Percentiles rank a stretch among this genome's conserved stretches.
phyloP scores from a whole-genome alignment of 306 rosid species.

The Rosa rugosa region DNA sequence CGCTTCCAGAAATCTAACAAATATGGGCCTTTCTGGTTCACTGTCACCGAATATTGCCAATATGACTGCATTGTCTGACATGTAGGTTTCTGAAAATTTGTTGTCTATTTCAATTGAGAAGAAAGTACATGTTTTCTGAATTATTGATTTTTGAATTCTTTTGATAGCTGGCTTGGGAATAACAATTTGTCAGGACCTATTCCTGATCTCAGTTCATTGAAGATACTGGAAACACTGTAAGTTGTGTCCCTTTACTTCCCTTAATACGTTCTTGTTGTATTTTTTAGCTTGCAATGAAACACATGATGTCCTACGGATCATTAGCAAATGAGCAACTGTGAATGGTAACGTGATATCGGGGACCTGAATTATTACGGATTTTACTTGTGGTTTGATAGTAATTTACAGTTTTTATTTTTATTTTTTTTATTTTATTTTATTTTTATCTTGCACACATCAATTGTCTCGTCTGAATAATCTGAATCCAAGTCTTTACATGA shows the following conservation, averaged over 20 bases:
- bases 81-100: slow-evolving; percentile 48
- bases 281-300: slow-evolving; percentile 15
- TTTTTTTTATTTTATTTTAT: slow-evolving; percentile 6
- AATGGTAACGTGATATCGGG: background rate
- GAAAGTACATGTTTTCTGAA: slow-evolving; percentile 14
- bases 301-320: slow-evolving; percentile 7
- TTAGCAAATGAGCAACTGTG: background rate
- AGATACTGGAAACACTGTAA: slow-evolving; percentile 68
- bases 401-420: background rate
- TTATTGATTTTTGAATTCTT: slow-evolving; percentile 21
- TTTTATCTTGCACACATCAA: slow-evolving; percentile 6
- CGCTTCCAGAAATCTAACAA: slow-evolving; percentile 75
- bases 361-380: background rate
- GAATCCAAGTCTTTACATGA: slow-evolving; percentile 22
- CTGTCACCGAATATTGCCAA: slow-evolving; percentile 71
- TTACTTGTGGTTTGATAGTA: slow-evolving; percentile 13
- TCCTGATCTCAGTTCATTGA: slow-evolving; percentile 72
- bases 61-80: slow-evolving; percentile 71
- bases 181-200: slow-evolving; percentile 78
- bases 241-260: slow-evolving; percentile 28
- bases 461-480: slow-evolving; percentile 23
- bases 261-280: background rate
- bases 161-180: slow-evolving; percentile 80
- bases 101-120: background rate
- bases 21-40: slow-evolving; percentile 81